phyloP scores from a whole-genome alignment of 768 basidiomycete species.

The Suillus subalutaceus region DNA sequence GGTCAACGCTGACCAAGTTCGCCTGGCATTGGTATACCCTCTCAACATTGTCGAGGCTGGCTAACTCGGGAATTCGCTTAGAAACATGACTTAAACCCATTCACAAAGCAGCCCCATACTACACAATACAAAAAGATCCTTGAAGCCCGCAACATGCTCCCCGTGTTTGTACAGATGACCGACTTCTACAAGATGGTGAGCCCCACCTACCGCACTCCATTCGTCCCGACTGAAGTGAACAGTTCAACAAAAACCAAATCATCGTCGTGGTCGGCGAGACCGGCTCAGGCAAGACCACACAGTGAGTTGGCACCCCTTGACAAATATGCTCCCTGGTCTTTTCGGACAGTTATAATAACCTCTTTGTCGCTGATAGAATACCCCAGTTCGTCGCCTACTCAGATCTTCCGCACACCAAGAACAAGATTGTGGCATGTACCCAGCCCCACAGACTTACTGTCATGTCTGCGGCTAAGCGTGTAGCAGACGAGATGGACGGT shows the following conservation, averaged over 20 bases:
- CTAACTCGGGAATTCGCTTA: slow-evolving; percentile 28
- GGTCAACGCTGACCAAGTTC: slow-evolving; percentile 66
- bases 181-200: slow-evolving; percentile 70
- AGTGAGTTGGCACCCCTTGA: slow-evolving; percentile 55
- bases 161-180: slow-evolving; percentile 90
- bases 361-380: slow-evolving; percentile 60
- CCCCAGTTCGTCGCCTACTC: slow-evolving; percentile 96
- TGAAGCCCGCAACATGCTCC: slow-evolving; percentile 81
- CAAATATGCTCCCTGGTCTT: slow-evolving; percentile 22
- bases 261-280: slow-evolving; percentile 93
- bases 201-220: no score
- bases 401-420: slow-evolving; percentile 86
- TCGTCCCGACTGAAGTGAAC: no score
- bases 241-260: slow-evolving; percentile 62
- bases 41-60: background rate
- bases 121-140: slow-evolving; percentile 85
- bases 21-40: slow-evolving; percentile 65
- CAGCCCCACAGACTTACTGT: slow-evolving; percentile 95
- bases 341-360: slow-evolving; percentile 25
- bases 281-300: slow-evolving; percentile 93
- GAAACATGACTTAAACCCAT: slow-evolving; percentile 85
- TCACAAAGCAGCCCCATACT: slow-evolving; percentile 80
- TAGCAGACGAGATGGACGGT: slow-evolving; percentile 99
- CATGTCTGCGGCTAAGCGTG: slow-evolving; percentile 97
- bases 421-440: slow-evolving; percentile 93